phyloP scores from a whole-genome alignment of 2,329 filamentous ascomycete genomes.

The Diaporthe australafricana region DNA sequence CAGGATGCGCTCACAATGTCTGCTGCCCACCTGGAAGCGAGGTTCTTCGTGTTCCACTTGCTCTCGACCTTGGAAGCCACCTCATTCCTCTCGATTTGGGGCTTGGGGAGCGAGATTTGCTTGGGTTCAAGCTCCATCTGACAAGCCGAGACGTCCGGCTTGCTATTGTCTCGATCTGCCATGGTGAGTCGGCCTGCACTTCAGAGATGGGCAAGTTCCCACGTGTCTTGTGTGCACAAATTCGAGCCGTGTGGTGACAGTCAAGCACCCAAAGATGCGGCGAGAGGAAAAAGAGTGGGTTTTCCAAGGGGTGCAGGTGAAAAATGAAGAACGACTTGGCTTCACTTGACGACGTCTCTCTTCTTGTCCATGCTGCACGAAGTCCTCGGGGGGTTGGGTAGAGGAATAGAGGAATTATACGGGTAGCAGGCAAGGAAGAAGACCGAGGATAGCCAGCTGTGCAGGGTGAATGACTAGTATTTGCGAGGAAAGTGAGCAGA shows the following conservation, averaged over 20 bases:
- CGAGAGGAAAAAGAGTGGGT: background rate
- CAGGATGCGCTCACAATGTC: constrained; percentile 77
- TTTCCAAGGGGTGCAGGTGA: background rate
- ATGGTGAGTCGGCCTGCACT: constrained; percentile 1
- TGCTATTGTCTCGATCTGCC: constrained; percentile 29
- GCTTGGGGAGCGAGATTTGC: constrained; percentile 18
- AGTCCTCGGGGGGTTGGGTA: background rate
- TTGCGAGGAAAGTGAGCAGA: constrained; percentile 2
- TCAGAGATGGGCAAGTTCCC: background rate
- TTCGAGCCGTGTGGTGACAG: background rate
- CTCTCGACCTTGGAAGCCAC: constrained; percentile 2
- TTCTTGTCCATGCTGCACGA: constrained; percentile 34
- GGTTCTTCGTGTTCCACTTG: constrained; percentile 80
- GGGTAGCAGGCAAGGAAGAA: constrained; percentile 6
- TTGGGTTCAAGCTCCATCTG: constrained; percentile 31
- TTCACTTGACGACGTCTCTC: constrained; percentile 28
- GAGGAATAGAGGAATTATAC: background rate
- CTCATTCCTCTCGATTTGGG: constrained; percentile 22
- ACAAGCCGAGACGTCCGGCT: constrained; percentile 29
- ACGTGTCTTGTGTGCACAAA: background rate
- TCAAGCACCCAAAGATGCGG: background rate
- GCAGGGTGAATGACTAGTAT: constrained; percentile 27
- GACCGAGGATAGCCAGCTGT: constrained; percentile 7
- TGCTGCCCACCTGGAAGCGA: constrained; percentile 73
- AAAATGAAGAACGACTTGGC: background rate